phyloP scores from a whole-genome alignment of 2,329 filamentous ascomycete genomes.

The Ceratocystis alfenasii region DNA sequence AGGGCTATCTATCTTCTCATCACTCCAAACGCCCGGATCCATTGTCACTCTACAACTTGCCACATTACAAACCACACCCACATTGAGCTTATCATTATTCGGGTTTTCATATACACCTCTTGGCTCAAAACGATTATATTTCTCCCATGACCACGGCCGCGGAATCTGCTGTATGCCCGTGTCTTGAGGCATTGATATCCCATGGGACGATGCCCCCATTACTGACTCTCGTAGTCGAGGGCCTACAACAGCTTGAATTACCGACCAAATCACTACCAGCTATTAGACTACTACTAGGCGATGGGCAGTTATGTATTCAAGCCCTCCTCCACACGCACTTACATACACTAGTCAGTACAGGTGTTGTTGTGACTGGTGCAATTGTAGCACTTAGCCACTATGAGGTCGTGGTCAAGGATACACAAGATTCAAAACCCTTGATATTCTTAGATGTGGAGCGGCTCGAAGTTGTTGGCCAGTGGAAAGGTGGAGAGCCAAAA shows the following conservation, averaged over 20 bases:
- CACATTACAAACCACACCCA: background rate
- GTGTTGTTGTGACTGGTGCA: slow-evolving; percentile 37
- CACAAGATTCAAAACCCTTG: background rate
- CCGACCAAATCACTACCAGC: slow-evolving; percentile 28
- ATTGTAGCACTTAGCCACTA: slow-evolving; percentile 39
- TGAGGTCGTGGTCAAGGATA: slow-evolving; percentile 22
- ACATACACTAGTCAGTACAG: slow-evolving; percentile 38
- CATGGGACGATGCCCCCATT: slow-evolving; percentile 72
- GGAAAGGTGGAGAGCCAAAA: background rate
- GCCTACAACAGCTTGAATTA: slow-evolving; percentile 28
- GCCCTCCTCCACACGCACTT: slow-evolving; percentile 37
- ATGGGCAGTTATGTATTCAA: slow-evolving; percentile 44
- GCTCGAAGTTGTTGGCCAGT: slow-evolving; percentile 10
- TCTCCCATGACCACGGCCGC: slow-evolving; percentile 68
- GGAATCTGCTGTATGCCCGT: slow-evolving; percentile 64
- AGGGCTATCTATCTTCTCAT: too few species aligned
- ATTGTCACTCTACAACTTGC: background rate
- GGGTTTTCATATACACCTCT: too few species aligned
- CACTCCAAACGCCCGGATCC: too few species aligned
- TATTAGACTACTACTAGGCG: slow-evolving; percentile 39
- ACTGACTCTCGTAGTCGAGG: slow-evolving; percentile 58
- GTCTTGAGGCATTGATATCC: slow-evolving; percentile 65
- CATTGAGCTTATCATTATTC: too few species aligned
- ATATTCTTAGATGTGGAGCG: slow-evolving; percentile 10
- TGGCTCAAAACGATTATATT: too few species aligned